Evolutionary conservation across 805 yeast genomes (phyloP), one percentile per base, ranked within the genome.

Genomic region (Candida chauliodis): DNA sequence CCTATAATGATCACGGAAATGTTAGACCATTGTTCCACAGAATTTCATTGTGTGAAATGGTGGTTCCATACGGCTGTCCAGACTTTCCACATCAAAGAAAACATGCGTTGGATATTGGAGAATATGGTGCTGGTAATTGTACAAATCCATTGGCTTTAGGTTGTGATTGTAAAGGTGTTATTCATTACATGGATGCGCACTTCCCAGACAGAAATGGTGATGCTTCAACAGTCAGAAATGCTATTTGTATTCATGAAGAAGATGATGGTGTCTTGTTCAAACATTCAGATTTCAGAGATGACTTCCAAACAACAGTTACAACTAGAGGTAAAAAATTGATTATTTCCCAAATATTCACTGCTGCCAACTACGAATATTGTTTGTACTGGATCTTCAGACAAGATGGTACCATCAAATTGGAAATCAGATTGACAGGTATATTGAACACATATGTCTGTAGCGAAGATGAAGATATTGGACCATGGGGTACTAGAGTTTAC

Each of bases 91-190:
- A 84, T 58, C 89, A 84, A 56, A 74, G 93, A 66, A 84, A 84
- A 63, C 93, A 84, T 53, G 93, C 93, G 30, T 77, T 84, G 62
- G 93, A 84, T 63, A 78, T 84, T 49, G 93, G 93, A 59, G 93
- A 84, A 61, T 84, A 84, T 58, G 93, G 93, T 66, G 91, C 89
- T 45, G 93, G 93, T 55, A 78, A 78, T 68, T 79, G 84, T 80
- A 81, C 93, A 38, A 84, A 84, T 63, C 85, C 90, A 23, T 71
- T 84, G 47, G 66, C 83, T 15, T 72, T 84, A 39, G 91, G 91
- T 29, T 84, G 93, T 59, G 93, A 84, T 61, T 84, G 93, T 69
- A 84, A 84, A 60, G 93, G 93, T 57, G 87, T 78, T 31, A 84
- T 84, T 51, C 90, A 85, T 59, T 84, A 84, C 65, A 57, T 84